Evolutionary conservation across 139 green algal species (phyloP), one percentile per base, ranked within the genome.

Genomic region (Volvox reticuliferus): DNA sequence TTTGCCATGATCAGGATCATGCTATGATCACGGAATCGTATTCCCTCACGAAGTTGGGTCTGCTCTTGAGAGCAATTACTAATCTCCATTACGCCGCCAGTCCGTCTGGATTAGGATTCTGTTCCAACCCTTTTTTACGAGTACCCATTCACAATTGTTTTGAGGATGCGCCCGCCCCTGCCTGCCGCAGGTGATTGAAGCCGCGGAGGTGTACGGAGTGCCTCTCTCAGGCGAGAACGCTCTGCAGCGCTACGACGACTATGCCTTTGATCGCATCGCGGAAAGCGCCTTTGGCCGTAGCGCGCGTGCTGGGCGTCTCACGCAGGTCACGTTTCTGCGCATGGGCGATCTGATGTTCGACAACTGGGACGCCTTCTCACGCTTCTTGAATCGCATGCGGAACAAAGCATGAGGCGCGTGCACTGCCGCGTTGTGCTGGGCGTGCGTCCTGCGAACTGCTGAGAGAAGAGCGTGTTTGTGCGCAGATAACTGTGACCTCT

Each of bases 191-290:
- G 95, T 99, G 22, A 94, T 99, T 14, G 92, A 97, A 75, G 93
- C 95, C 16, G 95, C 96, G 0, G 93, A 95, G 82, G 82, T 86
- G 37, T 91, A 95, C 37, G 96, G 96, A 21, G 95, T 99, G 36
- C 96, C 96, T 1, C 88, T 99, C 79, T 94, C 96, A 24, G 98
- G 98, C 71, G 98, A 99, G 93, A 99, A 99, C 91, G 98, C 98
- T 36, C 93, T 99, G 92, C 98, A 99, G 95, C 95, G 98, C 62
- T 99, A 99, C 92, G 98, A 99, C 93, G 92, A 97, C 73, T 95
- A 97, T 80, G 98, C 97, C 0, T 98, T 99, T 93, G 96, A 98
- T 84, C 95, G 96, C 76, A 99, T 99, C 63, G 94, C 96, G 13
- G 96, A 99, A 85, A 97, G 92, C 0, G 98, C 98, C 0, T 98